phyloP scores from a whole-genome alignment of 108 stramenopile species.

The Cyclostephanos tholiformis region DNA sequence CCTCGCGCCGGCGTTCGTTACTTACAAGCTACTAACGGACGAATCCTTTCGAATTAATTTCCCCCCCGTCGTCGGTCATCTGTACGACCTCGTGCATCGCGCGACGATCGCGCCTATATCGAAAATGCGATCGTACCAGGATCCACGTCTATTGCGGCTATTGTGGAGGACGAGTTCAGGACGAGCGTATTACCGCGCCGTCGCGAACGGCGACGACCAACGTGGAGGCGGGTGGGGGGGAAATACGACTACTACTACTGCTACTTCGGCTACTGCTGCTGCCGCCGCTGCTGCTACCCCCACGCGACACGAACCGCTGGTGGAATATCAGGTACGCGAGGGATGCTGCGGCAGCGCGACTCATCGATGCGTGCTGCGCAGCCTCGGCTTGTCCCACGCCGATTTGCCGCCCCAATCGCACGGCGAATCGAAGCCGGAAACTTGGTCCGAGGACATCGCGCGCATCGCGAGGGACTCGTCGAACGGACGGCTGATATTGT shows the following conservation, averaged over 20 bases:
- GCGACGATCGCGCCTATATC: slow-evolving; percentile 16
- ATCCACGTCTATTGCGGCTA: slow-evolving; percentile 8
- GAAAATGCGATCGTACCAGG: slow-evolving; percentile 31
- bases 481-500: not conserved
- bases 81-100: slow-evolving; percentile 17
- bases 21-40: slow-evolving; percentile 35
- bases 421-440: slow-evolving; percentile 31
- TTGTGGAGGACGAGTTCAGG: slow-evolving; percentile 37
- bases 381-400: slow-evolving; percentile 20
- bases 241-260: too few relatives aligned
- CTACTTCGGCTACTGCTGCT: too few relatives aligned
- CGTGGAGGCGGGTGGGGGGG: too few relatives aligned
- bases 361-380: slow-evolving; percentile 36
- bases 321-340: slow-evolving; percentile 47
- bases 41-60: slow-evolving; percentile 17
- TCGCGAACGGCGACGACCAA: not conserved
- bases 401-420: slow-evolving; percentile 17
- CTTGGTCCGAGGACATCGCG: slow-evolving; percentile 32
- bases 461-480: slow-evolving; percentile 25
- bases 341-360: slow-evolving; percentile 53
- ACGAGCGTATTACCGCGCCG: slow-evolving; percentile 15
- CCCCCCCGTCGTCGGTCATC: not conserved
- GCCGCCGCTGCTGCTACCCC: too few relatives aligned
- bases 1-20: slow-evolving; percentile 20
- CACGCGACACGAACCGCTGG: slow-evolving; percentile 12